Evolutionary conservation across 208 protist species (phyloP).

Genomic region (Acanthamoeba castellanii): DNA sequence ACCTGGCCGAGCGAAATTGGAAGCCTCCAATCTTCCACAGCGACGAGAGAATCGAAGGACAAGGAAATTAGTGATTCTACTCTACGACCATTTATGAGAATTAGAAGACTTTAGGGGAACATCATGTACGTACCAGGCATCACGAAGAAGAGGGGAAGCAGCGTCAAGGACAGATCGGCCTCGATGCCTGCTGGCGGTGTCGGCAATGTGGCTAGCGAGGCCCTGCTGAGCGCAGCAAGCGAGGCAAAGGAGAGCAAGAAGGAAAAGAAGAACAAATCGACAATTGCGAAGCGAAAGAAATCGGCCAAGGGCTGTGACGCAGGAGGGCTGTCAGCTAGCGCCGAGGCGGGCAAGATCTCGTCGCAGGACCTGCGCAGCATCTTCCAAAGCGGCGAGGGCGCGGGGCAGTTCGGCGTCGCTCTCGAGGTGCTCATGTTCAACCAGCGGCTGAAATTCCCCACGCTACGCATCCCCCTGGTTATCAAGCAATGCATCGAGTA

Average conservation of each 20-base stretch:
- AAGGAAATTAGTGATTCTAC: too few species aligned
- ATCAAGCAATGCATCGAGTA: conserved; percentile 68
- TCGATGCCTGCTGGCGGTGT: neutral
- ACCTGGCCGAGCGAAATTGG: too few species aligned
- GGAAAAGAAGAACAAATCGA: conserved; percentile 36
- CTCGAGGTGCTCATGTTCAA: conserved; percentile 57
- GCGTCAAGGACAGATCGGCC: neutral
- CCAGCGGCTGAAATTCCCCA: conserved; percentile 37
- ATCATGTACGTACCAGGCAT: neutral
- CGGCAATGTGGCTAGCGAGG: neutral
- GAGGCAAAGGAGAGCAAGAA: neutral
- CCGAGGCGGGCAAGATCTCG: neutral
- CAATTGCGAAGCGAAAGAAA: conserved; percentile 31
- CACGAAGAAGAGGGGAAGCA: neutral
- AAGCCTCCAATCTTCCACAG: too few species aligned
- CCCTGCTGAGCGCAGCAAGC: neutral
- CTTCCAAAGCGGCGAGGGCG: neutral
- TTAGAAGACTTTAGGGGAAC: neutral
- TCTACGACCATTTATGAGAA: neutral
- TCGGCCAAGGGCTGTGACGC: neutral
- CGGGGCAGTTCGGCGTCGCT: neutral
- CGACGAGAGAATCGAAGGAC: neutral
- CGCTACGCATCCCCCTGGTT: neutral
- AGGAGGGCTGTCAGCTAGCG: neutral
- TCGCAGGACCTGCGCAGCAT: neutral